Percentiles rank a stretch among this genome's conserved stretches.
These are phyloP conservation scores for Brettanomyces bruxellensis DNA, from an alignment of 805 yeast genomes.

Conservation along the genomic window DNA sequence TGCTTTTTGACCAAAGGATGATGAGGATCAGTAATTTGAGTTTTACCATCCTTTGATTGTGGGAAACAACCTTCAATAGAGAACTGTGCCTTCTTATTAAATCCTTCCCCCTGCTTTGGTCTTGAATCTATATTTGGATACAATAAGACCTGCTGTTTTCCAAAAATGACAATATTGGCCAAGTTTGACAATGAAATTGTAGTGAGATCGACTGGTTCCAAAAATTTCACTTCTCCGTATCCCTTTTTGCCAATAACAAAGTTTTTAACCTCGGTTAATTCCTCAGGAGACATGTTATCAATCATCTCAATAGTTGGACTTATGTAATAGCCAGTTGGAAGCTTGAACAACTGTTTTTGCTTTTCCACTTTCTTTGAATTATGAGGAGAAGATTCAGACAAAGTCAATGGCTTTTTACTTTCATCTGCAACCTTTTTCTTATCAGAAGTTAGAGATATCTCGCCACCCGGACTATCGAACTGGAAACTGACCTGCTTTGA, in stretches of 20 bases:
- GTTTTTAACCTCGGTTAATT: constrained; percentile 52
- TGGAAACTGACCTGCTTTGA: constrained; percentile 28
- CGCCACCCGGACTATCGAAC: constrained; percentile 4
- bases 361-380: no score
- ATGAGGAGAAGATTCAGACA: no score
- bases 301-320: constrained; percentile 67
- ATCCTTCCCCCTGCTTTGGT: constrained; percentile 71
- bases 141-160: constrained; percentile 49
- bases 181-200: constrained; percentile 54
- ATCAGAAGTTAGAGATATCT: not conserved
- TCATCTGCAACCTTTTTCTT: not conserved
- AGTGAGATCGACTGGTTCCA: constrained; percentile 77
- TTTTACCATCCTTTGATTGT: constrained; percentile 56
- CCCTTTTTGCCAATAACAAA: constrained; percentile 74
- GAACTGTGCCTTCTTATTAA: constrained; percentile 67
- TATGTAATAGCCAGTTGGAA: constrained; percentile 74
- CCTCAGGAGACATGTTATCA: constrained; percentile 46
- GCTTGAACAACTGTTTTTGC: constrained; percentile 1
- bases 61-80: constrained; percentile 80
- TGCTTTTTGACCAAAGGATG: constrained; percentile 66
- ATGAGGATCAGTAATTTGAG: constrained; percentile 68
- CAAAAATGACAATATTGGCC: constrained; percentile 56
- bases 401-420: not conserved
- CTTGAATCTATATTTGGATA: constrained; percentile 60
- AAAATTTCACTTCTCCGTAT: constrained; percentile 69